Evolutionary conservation across 1,139 yeast genomes (phyloP), one percentile per base, ranked within the genome.

Genomic region (Geotrichum restrictum): DNA sequence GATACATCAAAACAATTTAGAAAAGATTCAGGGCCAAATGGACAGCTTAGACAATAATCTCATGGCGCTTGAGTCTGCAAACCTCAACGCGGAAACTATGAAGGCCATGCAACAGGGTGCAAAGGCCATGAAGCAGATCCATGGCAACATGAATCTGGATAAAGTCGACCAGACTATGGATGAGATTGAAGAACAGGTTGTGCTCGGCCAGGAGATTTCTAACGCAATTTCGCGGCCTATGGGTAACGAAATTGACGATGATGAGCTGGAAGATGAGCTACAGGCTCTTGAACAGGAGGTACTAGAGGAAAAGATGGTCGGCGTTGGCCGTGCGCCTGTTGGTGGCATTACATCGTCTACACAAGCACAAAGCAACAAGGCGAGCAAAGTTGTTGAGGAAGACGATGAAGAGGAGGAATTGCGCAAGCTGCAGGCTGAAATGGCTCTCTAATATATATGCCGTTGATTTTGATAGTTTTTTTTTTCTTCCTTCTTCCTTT

Each of bases 101-200:
- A 88, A 88, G 79, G 96, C 96, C 53, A 93, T 93, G 98, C 86
- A 91, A 71, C 95, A 89, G 70, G 98, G 98, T 59, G 95, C 98
- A 10, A 79, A 78, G 65, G 98, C 98, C 48, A 88, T 93, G 96
- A 89, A 91, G 70, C 88, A 86, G 65, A 93, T 93, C 65, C 98
- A 93, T 69, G 93, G 91, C 58, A 96, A 91, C 64, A 83, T 93
- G 76, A 86, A 91, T 69, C 89, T 93, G 54, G 98, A 93, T 70
- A 91, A 89, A 74, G 97, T 93, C 46, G 98, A 93, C 69, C 88
- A 85, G 63, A 91, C 98, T n/a, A 93, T 93, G 98, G 98, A 93
- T 68, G 96, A 91, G 60, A 88, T 94, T 58, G 81, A 98, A 63
- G 98, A 93, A 68, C 98, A 93, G 71, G 95, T 93, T 52, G 96